Evolutionary conservation across 176 grass and related monocot species (phyloP).

Genomic region (maize (Zea mays)): Zm-B73-REFERENCE-NAM-5.0 NC_050101.1:95445001-95445500

Average conservation of each 20-base stretch:
- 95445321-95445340: not conserved
- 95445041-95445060: not conserved
- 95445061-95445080: too few species aligned
- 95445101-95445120: not conserved
- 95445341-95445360: slow-evolving; percentile 23
- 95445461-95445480: slow-evolving; percentile 20
- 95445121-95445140: not conserved
- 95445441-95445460: not conserved
- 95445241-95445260: slow-evolving; percentile 62
- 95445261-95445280: slow-evolving; percentile 39
- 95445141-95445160: not conserved
- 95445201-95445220: slow-evolving; percentile 56
- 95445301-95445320: not conserved
- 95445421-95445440: slow-evolving; percentile 4
- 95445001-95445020: not conserved
- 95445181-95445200: slow-evolving; percentile 42
- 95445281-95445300: not conserved
- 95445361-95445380: not conserved
- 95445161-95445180: not conserved
- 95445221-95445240: slow-evolving; percentile 49
- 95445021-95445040: not conserved
- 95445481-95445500: slow-evolving; percentile 57
- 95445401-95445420: not conserved
- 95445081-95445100: not conserved
- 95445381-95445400: slow-evolving; percentile 32